Percentiles rank a stretch among this genome's conserved stretches.
Conservation (phyloP, 805 yeast genomes). For the Maudiozyma serrabonitensis region DNA sequence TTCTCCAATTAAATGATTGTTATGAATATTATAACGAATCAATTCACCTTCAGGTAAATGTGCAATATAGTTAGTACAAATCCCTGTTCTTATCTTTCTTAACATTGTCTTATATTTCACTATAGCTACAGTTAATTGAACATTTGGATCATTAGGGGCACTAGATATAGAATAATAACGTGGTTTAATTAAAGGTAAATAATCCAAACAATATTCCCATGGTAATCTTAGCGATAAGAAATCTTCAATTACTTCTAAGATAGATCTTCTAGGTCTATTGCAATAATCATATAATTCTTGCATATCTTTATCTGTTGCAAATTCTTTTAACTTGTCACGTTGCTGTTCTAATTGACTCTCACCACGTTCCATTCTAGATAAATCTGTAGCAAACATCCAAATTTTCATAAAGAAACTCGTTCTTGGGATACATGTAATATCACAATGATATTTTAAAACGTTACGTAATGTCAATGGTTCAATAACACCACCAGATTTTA, state of each 20-base stretch:
- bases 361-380: constrained; percentile 19
- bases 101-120: constrained; percentile 82
- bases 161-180: constrained; percentile 83
- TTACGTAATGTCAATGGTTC: constrained; percentile 58
- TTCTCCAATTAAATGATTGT: constrained; percentile 34
- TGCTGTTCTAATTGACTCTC: constrained; percentile 44
- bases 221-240: constrained; percentile 73
- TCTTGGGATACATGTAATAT: constrained; percentile 73
- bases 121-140: constrained; percentile 72
- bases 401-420: constrained; percentile 67
- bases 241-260: constrained; percentile 74
- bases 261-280: constrained; percentile 84
- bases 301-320: constrained; percentile 58
- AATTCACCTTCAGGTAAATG: constrained; percentile 38
- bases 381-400: constrained; percentile 66
- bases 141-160: constrained; percentile 28
- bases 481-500: constrained; percentile 53
- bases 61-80: constrained; percentile 72
- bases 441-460: constrained; percentile 69
- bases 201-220: constrained; percentile 60
- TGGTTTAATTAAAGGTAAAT: constrained; percentile 72
- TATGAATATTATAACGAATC: constrained; percentile 43
- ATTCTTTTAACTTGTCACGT: constrained; percentile 63
- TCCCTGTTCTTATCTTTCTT: constrained; percentile 64
- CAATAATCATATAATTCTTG: constrained; percentile 86